Evolutionary conservation across 2,329 filamentous ascomycete genomes (phyloP).

Genomic region (Fusarium verticillioides): DNA sequence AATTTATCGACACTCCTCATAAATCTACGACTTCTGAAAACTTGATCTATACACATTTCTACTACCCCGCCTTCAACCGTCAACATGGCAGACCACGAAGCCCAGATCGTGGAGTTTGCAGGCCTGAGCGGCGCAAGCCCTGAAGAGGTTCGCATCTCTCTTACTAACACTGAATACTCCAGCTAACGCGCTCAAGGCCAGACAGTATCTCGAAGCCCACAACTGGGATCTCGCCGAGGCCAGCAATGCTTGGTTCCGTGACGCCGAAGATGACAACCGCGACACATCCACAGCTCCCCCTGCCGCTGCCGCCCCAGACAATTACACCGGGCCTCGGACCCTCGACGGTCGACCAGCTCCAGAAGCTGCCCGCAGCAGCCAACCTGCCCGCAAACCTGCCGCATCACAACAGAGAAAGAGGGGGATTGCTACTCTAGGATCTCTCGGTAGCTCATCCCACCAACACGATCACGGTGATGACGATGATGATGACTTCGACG

Average conservation of each 20-base stretch:
- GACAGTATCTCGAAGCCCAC: slow-evolving; percentile 71
- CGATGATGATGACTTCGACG: slow-evolving; percentile 66
- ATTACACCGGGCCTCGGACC: slow-evolving; percentile 70
- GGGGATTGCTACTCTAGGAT: slow-evolving; percentile 70
- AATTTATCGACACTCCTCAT: background rate
- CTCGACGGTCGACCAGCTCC: slow-evolving; percentile 71
- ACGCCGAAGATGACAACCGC: slow-evolving; percentile 60
- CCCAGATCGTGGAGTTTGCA: slow-evolving; percentile 46
- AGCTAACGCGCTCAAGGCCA: slow-evolving; percentile 61
- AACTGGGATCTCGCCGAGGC: slow-evolving; percentile 75
- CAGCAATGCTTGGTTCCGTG: slow-evolving; percentile 70
- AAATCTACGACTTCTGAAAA: background rate
- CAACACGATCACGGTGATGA: slow-evolving; percentile 68
- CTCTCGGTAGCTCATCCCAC: slow-evolving; percentile 60
- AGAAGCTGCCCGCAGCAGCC: slow-evolving; percentile 46
- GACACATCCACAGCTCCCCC: slow-evolving; percentile 55
- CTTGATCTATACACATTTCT: background rate
- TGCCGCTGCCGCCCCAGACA: slow-evolving; percentile 42
- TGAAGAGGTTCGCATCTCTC: slow-evolving; percentile 39
- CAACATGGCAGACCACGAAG: slow-evolving; percentile 48
- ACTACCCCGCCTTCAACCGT: slow-evolving; percentile 39
- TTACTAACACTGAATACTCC: fast-evolving
- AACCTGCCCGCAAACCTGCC: slow-evolving; percentile 51
- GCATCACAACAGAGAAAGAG: slow-evolving; percentile 62
- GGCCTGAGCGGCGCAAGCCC: slow-evolving; percentile 42